phyloP scores from a whole-genome alignment of 2,329 filamentous ascomycete genomes.

The Torrubiellomyces zombiae region DNA sequence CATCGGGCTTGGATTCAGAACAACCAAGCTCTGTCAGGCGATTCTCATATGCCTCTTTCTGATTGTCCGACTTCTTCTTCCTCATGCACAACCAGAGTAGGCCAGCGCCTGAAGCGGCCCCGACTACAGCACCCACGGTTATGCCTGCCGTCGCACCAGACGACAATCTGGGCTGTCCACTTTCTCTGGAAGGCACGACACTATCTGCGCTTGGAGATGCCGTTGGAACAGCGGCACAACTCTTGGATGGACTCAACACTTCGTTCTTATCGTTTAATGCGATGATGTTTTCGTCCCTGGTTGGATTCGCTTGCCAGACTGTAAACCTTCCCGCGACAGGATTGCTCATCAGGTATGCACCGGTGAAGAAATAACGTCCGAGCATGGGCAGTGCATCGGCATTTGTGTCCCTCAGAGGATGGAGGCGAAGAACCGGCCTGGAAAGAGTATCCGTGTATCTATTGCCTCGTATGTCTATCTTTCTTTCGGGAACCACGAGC shows the following conservation, averaged over 20 bases:
- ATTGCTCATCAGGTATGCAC: conserved; percentile 5
- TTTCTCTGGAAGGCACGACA: not conserved
- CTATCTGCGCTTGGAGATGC: not conserved
- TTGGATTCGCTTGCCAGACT: conserved; percentile 6
- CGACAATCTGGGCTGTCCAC: not conserved
- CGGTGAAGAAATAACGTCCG: conserved; percentile 6
- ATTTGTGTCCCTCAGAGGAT: conserved; percentile 1
- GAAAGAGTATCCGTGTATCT: conserved; percentile 1
- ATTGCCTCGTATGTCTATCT: conserved; percentile 1
- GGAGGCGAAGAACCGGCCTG: conserved; percentile 1
- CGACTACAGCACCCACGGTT: not conserved
- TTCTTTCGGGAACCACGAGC: conserved; percentile 4
- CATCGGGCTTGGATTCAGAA: not conserved
- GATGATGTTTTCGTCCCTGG: conserved; percentile 3
- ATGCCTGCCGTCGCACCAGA: not conserved
- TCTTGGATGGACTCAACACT: not conserved
- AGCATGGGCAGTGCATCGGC: not conserved
- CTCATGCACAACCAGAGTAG: not conserved
- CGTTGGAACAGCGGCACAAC: not conserved
- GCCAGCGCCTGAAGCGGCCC: not conserved
- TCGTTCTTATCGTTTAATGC: conserved; percentile 2
- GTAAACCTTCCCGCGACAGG: conserved; percentile 5
- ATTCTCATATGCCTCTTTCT: not conserved
- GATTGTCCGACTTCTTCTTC: not conserved
- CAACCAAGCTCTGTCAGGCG: no score